These are phyloP conservation scores for Tetrahymena malaccensis DNA, from an alignment of 73 alveolate genomes.

Conservation along the genomic window DNA sequence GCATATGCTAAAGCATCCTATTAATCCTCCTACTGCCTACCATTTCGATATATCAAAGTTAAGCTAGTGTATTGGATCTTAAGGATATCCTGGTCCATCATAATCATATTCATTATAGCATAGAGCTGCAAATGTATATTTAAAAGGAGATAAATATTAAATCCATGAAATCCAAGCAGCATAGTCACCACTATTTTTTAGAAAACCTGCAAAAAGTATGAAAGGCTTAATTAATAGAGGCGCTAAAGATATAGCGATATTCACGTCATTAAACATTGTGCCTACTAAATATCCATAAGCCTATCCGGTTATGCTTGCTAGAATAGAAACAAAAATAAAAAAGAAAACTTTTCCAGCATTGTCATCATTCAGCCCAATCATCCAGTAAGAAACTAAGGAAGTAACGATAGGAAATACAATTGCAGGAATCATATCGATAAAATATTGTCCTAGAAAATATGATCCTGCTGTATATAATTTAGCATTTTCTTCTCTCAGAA, in stretches of 20 bases:
- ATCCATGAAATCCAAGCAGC: too few species aligned
- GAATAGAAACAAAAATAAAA: too few species aligned
- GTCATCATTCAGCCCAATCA: too few species aligned
- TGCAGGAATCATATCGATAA: conserved; percentile 38
- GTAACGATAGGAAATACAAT: neutral
- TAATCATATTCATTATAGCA: conserved; percentile 45
- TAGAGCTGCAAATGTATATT: conserved; percentile 48
- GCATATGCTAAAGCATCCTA: neutral
- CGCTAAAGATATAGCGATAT: too few species aligned
- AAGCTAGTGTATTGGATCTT: neutral
- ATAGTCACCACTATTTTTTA: too few species aligned
- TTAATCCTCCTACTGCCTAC: neutral
- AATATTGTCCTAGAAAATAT: conserved; percentile 33
- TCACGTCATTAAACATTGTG: too few species aligned
- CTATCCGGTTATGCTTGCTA: too few species aligned
- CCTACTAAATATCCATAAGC: too few species aligned
- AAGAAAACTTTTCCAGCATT: too few species aligned
- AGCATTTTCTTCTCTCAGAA: conserved; percentile 53
- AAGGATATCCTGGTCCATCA: neutral
- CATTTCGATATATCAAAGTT: neutral
- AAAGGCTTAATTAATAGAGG: too few species aligned
- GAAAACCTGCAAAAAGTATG: too few species aligned
- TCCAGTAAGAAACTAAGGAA: conserved; percentile 48
- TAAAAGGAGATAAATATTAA: conserved; percentile 53
- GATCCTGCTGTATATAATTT: conserved; percentile 31